Conservation (phyloP, 2,329 filamentous ascomycete species). For the Aspergillus sp. region DNA sequence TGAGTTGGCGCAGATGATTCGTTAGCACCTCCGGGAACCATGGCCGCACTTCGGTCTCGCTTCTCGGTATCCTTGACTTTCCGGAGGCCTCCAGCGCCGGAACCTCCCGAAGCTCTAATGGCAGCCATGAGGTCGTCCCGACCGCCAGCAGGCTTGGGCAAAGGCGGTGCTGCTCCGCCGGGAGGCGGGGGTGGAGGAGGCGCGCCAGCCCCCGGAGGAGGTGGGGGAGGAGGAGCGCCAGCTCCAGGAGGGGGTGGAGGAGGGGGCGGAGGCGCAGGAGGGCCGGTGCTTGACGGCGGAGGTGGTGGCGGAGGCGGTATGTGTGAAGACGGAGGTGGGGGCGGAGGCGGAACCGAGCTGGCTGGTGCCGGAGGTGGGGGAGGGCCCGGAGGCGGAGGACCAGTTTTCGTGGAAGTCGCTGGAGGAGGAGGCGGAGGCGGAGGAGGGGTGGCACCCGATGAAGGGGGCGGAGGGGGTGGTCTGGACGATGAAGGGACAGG, state of each 20-base stretch:
- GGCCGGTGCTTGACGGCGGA: constrained; percentile 26
- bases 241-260: constrained; percentile 39
- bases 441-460: constrained; percentile 23
- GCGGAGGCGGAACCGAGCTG: constrained; percentile 27
- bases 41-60: constrained; percentile 44
- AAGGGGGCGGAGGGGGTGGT: constrained; percentile 25
- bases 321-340: constrained; percentile 20
- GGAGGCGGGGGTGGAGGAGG: constrained; percentile 43
- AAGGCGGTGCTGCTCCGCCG: constrained; percentile 42
- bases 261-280: constrained; percentile 39
- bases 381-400: constrained; percentile 50
- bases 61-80: constrained; percentile 48
- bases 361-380: constrained; percentile 26
- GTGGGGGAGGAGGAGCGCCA: constrained; percentile 3
- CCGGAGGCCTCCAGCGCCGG: constrained; percentile 45
- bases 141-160: constrained; percentile 38
- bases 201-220: constrained; percentile 23
- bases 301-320: constrained; percentile 38
- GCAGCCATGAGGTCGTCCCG: constrained; percentile 46
- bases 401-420: constrained; percentile 30
- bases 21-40: constrained; percentile 50
- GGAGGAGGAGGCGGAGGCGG: constrained; percentile 52
- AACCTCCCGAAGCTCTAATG: constrained; percentile 55
- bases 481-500: constrained; percentile 29
- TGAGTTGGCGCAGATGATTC: constrained; percentile 58